Evolutionary conservation across 306 rosid species (phyloP), one percentile per base, ranked within the genome.

Genomic region (Dryas drummondii): DNA sequence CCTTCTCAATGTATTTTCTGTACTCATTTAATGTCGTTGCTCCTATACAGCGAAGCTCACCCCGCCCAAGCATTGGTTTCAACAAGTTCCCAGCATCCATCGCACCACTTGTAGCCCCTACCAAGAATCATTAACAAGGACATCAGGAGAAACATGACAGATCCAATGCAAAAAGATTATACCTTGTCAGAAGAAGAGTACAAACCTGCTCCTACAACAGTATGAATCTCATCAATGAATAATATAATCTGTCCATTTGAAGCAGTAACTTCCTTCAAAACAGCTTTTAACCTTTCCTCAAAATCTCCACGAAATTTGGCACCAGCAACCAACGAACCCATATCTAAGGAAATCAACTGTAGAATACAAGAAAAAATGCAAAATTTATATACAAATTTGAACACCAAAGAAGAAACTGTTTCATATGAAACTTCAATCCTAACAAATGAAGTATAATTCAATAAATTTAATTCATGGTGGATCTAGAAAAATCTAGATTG

Each of bases 21-120:
- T 89, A 96, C 76, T 96, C 99, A 68, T 92, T 96, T 80, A 90
- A 77, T 17, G 99, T 96, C 48, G 99, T 94, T 71, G 97, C 98
- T 71, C 98, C 99, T 58, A 96, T 90, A 78, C 99, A 96, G 32
- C 96, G 91, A 78, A 96, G 99, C 83, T 96, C 99, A 45, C 99
- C 99, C 63, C 98, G 81, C 66, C 99, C 99, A 73, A 96, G 98
- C 98, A 96, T 96, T 5, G 97, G 98, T 82, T 96, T 96, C 88
- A 92, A 85, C 81, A 96, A 86, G 83, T 96, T 96, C 65, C 97
- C 97, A 76, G 99, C 99, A 86, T 96, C 99, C 99, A 92, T 92
- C 19, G 99, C 99, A 84, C 98, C 99, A 81, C 89, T 83, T 60
- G 98, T 92, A 81, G 99, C 99, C 78, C 99, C 98, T 96, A 22